phyloP scores from a whole-genome alignment of 805 yeast genomes.

The Yamadazyma ubonensis region DNA sequence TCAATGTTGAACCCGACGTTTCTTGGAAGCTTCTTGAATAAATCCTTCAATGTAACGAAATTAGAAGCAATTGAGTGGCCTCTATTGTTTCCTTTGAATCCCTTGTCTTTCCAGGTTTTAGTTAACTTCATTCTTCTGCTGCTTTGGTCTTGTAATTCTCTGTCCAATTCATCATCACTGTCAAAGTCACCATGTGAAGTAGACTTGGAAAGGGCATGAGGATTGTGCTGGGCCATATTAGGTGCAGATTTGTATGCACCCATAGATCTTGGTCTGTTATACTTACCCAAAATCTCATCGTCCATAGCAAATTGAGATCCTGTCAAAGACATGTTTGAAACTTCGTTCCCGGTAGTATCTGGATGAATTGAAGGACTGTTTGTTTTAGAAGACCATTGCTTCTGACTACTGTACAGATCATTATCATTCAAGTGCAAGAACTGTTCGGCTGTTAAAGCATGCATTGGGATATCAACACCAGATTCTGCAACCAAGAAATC shows the following conservation, averaged over 20 bases:
- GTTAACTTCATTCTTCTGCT: constrained; percentile 77
- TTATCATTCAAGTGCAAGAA: constrained; percentile 57
- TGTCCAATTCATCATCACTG: constrained; percentile 31
- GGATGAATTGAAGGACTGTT: constrained; percentile 6
- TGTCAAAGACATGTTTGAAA: constrained; percentile 5
- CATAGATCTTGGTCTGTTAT: constrained; percentile 39
- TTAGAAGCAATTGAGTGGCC: constrained; percentile 89
- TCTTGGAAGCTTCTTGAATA: constrained; percentile 76
- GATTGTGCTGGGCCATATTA: constrained; percentile 18
- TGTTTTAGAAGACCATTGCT: constrained; percentile 13
- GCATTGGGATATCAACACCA: constrained; percentile 97
- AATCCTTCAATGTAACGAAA: constrained; percentile 83
- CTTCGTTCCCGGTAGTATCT: constrained; percentile 6
- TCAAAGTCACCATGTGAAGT: constrained; percentile 10
- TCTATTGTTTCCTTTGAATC: constrained; percentile 89
- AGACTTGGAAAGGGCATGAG: constrained; percentile 1
- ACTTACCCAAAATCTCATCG: constrained; percentile 34
- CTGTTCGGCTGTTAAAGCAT: constrained; percentile 84
- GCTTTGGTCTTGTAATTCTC: constrained; percentile 39
- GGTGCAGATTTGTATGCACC: constrained; percentile 37
- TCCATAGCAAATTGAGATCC: constrained; percentile 29
- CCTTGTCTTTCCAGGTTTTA: constrained; percentile 81
- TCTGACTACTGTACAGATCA: constrained; percentile 9
- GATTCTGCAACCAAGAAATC: constrained; percentile 93
- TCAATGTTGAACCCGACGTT: constrained; percentile 92